phyloP scores from a whole-genome alignment of 2,329 filamentous ascomycete species.

The Aspergillus sp. region DNA sequence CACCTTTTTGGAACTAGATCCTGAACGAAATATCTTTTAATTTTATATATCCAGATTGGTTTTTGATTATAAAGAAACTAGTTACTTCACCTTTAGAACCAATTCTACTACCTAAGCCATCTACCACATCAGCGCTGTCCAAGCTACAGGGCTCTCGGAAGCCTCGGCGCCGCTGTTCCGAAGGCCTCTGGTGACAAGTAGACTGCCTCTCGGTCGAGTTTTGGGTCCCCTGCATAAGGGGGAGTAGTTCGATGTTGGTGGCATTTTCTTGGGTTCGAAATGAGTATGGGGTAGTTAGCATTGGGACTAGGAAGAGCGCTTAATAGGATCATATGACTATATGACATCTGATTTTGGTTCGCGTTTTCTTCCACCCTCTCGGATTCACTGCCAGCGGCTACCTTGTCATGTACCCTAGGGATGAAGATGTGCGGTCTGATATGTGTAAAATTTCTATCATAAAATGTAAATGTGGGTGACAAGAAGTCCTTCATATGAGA shows the following conservation, averaged over 20 bases:
- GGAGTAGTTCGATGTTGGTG: neutral
- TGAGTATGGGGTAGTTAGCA: neutral
- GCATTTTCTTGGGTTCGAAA: neutral
- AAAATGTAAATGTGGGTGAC: neutral
- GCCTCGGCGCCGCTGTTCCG: too few relatives aligned
- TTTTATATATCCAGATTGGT: too few relatives aligned
- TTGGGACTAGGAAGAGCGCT: neutral
- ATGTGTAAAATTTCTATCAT: neutral
- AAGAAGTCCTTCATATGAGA: conserved; percentile 1
- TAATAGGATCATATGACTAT: neutral
- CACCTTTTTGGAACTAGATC: too few relatives aligned
- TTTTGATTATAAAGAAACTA: too few relatives aligned
- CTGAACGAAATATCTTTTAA: too few relatives aligned
- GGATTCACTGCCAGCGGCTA: neutral
- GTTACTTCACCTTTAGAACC: too few relatives aligned
- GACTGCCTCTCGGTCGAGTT: neutral
- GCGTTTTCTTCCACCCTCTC: too few relatives aligned
- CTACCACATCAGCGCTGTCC: too few relatives aligned
- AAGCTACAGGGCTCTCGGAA: too few relatives aligned
- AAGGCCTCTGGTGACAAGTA: too few relatives aligned
- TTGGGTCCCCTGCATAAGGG: neutral
- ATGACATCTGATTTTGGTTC: too few relatives aligned
- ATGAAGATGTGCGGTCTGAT: neutral
- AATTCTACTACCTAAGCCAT: too few relatives aligned
- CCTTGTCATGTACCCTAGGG: neutral